A percentile compares a stretch with the other conserved stretches of the same genome.
phyloP scores from a whole-genome alignment of 2,329 filamentous ascomycete species.

The Teratosphaeria gauchensis region DNA sequence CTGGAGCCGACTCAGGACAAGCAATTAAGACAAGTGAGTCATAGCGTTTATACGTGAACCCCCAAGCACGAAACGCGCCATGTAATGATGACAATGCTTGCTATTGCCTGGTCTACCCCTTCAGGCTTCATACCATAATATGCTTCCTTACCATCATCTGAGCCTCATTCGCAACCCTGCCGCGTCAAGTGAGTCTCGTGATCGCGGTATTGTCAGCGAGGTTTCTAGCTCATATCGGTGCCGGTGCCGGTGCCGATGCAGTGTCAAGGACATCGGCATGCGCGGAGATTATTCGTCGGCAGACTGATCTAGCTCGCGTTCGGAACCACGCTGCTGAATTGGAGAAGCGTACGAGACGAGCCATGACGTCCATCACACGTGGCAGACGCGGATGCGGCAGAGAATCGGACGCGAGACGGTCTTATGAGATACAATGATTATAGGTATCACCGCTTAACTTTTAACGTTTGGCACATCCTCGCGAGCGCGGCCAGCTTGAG shows the following conservation, averaged over 20 bases:
- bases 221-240: neutral
- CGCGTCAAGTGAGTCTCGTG: neutral
- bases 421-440: neutral
- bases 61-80: too few relatives aligned
- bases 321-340: neutral
- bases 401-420: neutral
- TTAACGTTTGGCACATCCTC: neutral
- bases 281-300: neutral
- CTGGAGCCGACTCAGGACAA: too few relatives aligned
- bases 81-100: too few relatives aligned
- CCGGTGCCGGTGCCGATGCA: neutral
- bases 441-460: neutral
- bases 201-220: neutral
- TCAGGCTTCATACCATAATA: too few relatives aligned
- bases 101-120: too few relatives aligned
- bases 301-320: neutral
- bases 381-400: neutral
- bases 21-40: too few relatives aligned
- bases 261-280: neutral
- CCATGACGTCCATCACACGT: neutral
- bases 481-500: neutral
- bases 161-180: neutral
- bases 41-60: too few relatives aligned
- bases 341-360: neutral
- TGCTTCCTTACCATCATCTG: too few relatives aligned